Conservation (phyloP, 352 stramenopile genomes). For the Pythium myriotylum region DNA sequence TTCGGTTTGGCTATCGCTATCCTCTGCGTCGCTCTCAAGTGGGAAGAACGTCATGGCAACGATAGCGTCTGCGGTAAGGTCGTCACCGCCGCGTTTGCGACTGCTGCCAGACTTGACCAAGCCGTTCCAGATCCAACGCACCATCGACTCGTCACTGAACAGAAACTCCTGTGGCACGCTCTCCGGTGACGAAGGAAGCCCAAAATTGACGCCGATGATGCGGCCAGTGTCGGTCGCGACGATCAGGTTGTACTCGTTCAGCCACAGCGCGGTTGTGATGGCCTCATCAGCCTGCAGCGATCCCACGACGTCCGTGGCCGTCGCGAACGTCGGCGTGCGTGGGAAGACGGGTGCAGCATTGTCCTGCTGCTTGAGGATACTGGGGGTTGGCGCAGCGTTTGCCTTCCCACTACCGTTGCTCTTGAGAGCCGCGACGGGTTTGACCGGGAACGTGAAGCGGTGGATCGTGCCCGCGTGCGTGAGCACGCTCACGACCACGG, state of each 20-base stretch:
- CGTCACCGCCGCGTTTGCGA: slow-evolving; percentile 38
- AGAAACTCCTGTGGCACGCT: slow-evolving; percentile 62
- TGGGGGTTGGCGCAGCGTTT: slow-evolving; percentile 23
- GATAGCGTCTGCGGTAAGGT: slow-evolving; percentile 35
- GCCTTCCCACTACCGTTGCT: background rate
- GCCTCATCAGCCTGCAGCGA: slow-evolving; percentile 57
- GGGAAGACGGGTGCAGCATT: slow-evolving; percentile 33
- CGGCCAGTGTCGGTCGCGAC: slow-evolving; percentile 61
- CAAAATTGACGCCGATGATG: slow-evolving; percentile 74
- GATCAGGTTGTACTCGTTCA: slow-evolving; percentile 81
- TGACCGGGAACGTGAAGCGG: slow-evolving; percentile 60
- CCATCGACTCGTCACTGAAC: slow-evolving; percentile 71
- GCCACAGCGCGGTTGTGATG: slow-evolving; percentile 64
- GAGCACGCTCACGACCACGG: slow-evolving; percentile 63
- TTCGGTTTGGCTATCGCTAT: slow-evolving; percentile 41
- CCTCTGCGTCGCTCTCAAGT: slow-evolving; percentile 49
- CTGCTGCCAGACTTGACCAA: slow-evolving; percentile 55
- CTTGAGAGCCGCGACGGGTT: background rate
- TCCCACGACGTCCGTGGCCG: slow-evolving; percentile 46
- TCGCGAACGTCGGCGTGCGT: slow-evolving; percentile 39
- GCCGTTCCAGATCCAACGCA: slow-evolving; percentile 73
- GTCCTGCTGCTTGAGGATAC: slow-evolving; percentile 60
- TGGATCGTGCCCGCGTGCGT: slow-evolving; percentile 73
- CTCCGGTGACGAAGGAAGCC: slow-evolving; percentile 40
- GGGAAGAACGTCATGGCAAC: slow-evolving; percentile 69